phyloP scores from a whole-genome alignment of 805 yeast genomes.

The Pichia sporocuriosa region DNA sequence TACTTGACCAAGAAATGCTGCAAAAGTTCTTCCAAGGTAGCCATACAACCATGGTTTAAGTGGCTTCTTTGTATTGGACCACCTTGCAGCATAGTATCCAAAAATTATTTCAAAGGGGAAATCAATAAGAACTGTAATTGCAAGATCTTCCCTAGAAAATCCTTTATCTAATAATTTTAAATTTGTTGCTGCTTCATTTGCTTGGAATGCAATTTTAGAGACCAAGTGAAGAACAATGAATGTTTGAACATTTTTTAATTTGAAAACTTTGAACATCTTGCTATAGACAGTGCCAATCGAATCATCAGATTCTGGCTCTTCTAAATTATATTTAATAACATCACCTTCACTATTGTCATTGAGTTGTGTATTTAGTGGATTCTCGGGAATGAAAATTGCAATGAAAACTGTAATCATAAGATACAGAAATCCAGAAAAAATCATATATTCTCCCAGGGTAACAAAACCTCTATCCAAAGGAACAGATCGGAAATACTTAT shows the following conservation, averaged over 20 bases:
- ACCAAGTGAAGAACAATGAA: constrained; percentile 69
- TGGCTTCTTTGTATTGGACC: constrained; percentile 78
- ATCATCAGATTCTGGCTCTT: constrained; percentile 6
- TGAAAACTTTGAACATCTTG: constrained; percentile 64
- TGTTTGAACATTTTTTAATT: constrained; percentile 62
- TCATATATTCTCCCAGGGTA: constrained; percentile 66
- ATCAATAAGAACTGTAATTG: constrained; percentile 86
- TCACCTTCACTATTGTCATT: neutral
- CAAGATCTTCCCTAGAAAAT: constrained; percentile 85
- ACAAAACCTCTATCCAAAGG: constrained; percentile 65
- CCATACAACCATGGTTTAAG: constrained; percentile 88
- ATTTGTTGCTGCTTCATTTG: constrained; percentile 93
- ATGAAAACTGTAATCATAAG: constrained; percentile 59
- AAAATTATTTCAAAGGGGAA: constrained; percentile 94
- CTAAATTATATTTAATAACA: neutral
- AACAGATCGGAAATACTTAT: constrained; percentile 60
- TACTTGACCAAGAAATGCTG: constrained; percentile 71
- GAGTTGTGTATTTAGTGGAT: constrained; percentile 44
- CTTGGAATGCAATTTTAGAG: constrained; percentile 89
- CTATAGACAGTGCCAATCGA: constrained; percentile 39
- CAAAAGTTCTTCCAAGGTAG: constrained; percentile 68
- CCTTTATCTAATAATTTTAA: constrained; percentile 87
- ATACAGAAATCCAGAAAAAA: constrained; percentile 70
- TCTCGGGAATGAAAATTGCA: constrained; percentile 59
- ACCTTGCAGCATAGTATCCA: constrained; percentile 92